Evolutionary conservation across 345 rosid genomes (phyloP).

Genomic region (Eutrema japonicum): DNA sequence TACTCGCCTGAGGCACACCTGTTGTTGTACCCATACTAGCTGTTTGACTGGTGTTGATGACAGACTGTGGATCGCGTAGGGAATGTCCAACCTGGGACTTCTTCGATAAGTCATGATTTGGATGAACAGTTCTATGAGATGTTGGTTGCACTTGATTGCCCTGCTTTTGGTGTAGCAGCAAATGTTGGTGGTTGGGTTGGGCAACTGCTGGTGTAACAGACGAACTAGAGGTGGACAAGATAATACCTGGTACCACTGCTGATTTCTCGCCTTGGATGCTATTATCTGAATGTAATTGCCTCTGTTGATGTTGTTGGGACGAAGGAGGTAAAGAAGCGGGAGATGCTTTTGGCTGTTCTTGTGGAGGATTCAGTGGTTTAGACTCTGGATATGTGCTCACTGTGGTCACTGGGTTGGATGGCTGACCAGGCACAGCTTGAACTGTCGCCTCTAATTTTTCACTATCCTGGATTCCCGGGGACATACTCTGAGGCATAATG

Average conservation of each 20-base stretch:
- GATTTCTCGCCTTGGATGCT: conserved; percentile 55
- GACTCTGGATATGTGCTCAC: conserved; percentile 56
- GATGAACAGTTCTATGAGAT: conserved; percentile 60
- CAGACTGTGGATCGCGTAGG: conserved; percentile 51
- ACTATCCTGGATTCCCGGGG: conserved; percentile 49
- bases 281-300: conserved; percentile 67
- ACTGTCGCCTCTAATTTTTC: conserved; percentile 65
- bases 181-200: conserved; percentile 44
- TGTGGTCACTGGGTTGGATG: conserved; percentile 55
- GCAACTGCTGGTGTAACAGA: conserved; percentile 51
- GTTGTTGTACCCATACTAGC: conserved; percentile 43
- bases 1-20: conserved; percentile 46
- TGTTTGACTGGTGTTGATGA: conserved; percentile 44
- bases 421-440: conserved; percentile 64
- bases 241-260: conserved; percentile 52
- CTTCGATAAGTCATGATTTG: conserved; percentile 48
- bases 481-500: conserved; percentile 59
- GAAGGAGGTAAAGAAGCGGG: conserved; percentile 49
- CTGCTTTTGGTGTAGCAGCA: conserved; percentile 61
- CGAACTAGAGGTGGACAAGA: conserved; percentile 49
- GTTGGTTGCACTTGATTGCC: conserved; percentile 53
- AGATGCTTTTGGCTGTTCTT: conserved; percentile 55
- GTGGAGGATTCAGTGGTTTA: conserved; percentile 57
- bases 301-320: conserved; percentile 61
- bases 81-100: conserved; percentile 59